phyloP scores from a whole-genome alignment of 208 protist genomes.

The Crithidia sp. region DNA sequence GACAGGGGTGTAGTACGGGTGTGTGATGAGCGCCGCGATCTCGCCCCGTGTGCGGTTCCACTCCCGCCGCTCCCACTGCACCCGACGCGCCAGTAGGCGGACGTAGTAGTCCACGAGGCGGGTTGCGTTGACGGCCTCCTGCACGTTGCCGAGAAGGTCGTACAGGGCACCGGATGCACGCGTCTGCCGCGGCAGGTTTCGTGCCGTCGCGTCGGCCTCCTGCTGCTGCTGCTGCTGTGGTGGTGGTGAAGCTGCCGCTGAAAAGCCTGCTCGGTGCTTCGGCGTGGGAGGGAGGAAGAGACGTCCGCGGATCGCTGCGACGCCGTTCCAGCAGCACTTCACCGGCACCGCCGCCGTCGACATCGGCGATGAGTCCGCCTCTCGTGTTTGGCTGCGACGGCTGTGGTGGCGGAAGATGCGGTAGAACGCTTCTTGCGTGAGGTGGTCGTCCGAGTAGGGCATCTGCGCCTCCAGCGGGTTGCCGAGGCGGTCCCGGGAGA shows the following conservation, averaged over 20 bases:
- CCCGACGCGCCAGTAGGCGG: slow-evolving; percentile 23
- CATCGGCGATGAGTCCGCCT: neutral
- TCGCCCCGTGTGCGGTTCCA: slow-evolving; percentile 22
- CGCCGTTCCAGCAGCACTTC: slow-evolving; percentile 87
- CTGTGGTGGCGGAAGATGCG: slow-evolving; percentile 21
- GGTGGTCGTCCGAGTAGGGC: slow-evolving; percentile 61
- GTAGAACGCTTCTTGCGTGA: slow-evolving; percentile 48
- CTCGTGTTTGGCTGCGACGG: too few relatives aligned
- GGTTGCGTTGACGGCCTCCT: slow-evolving; percentile 1
- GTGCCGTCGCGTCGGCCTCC: too few relatives aligned
- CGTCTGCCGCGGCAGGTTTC: neutral
- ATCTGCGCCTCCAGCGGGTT: slow-evolving; percentile 34
- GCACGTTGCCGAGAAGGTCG: slow-evolving; percentile 24
- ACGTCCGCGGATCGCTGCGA: slow-evolving; percentile 67
- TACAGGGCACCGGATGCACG: slow-evolving; percentile 30
- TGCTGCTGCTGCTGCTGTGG: too few relatives aligned
- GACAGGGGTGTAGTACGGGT: slow-evolving; percentile 20
- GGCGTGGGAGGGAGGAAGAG: slow-evolving; percentile 47
- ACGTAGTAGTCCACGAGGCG: slow-evolving; percentile 17
- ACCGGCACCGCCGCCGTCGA: slow-evolving; percentile 45
- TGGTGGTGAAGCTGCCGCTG: neutral
- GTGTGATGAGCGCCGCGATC: slow-evolving; percentile 13
- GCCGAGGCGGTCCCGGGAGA: slow-evolving; percentile 56
- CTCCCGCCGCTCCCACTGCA: slow-evolving; percentile 13
- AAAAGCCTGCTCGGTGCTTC: slow-evolving; percentile 12